Base-by-base conservation (phyloP, 192 early-diverging fungal genomes). In the Umbelopsis isabellina region DNA sequence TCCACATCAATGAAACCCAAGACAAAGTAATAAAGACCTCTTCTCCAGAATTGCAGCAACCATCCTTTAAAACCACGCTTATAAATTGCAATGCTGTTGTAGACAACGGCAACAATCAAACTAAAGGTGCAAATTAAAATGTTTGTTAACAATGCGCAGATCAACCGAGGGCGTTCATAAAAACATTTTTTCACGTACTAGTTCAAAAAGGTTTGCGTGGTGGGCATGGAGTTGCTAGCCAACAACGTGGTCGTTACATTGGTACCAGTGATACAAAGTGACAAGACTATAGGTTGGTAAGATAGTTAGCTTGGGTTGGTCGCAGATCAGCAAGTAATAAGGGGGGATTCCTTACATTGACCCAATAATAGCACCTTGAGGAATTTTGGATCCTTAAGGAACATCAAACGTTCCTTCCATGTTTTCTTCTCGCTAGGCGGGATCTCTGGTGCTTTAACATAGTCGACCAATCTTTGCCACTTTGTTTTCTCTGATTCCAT, bases 221-320 rank as follows among this genome's bases (percentile, higher is more conserved):
- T 92, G 33, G 92, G 92, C 22, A 84, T 79, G 30, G 85, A 72
- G 25, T 86, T 77, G 11, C 68, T 65, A 18, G 84, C 79, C 41
- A 94, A 76, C 69, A 91, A 77, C 44, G 86, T 86, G n/a, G 84
- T 87, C 0, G 88, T 78, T 15, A 92, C 85, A 7, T 86, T 90
- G 11, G 90, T 91, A 13, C 85, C 83, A 8, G 92, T 94, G 69
- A 94, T 91, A 51, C 91, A 94, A 9, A 94, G 79, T 3, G 92
- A 88, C 23, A 92, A 77, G 4, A 94, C 76, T 76, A 49, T 30
- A 30, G 9, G 70, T 47, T 21, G 35, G 58, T 15, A 53, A 16
- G 20, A n/a, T 15, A 35, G 53, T 49, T 22, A 61, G 41, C 15
- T 45, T 15, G 22, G 21, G 30, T 11, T 50, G 23, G 65, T 51